Conservation (phyloP, 1,284 basidiomycete genomes). For the Ceratobasidium sp. region DNA sequence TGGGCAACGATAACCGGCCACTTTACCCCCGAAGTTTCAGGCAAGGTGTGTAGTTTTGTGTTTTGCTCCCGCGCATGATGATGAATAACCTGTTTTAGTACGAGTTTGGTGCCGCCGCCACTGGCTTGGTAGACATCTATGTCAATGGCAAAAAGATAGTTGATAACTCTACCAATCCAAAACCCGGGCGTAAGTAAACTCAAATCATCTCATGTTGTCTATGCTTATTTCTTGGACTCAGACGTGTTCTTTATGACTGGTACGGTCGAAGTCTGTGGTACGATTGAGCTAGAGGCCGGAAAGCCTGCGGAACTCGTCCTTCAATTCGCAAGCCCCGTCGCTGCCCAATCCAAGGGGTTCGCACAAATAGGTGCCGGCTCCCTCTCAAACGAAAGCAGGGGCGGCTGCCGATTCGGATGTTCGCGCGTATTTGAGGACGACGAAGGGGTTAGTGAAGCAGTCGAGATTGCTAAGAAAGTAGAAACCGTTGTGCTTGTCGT, state of each 20-base stretch:
- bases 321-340: slow-evolving; percentile 50
- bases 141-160: slow-evolving; percentile 58
- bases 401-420: slow-evolving; percentile 59
- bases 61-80: background rate
- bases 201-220: background rate
- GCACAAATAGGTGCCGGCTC: slow-evolving; percentile 45
- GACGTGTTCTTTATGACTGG: slow-evolving; percentile 47
- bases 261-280: slow-evolving; percentile 43
- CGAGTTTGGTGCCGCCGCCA: slow-evolving; percentile 59
- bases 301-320: slow-evolving; percentile 55
- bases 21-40: slow-evolving; percentile 53
- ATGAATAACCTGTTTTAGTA: slow-evolving; percentile 49
- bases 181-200: slow-evolving; percentile 39
- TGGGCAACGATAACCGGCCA: slow-evolving; percentile 48
- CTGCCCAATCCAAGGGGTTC: slow-evolving; percentile 43
- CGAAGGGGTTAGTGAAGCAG: slow-evolving; percentile 65
- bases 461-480: slow-evolving; percentile 61
- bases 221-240: slow-evolving; percentile 38
- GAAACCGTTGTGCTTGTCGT: slow-evolving; percentile 69
- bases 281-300: slow-evolving; percentile 48
- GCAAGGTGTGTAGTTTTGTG: slow-evolving; percentile 10
- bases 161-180: slow-evolving; percentile 52
- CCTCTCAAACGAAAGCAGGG: slow-evolving; percentile 48
- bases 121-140: slow-evolving; percentile 59
- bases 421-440: slow-evolving; percentile 58